Percentiles rank a stretch among this genome's conserved stretches.
phyloP scores from a whole-genome alignment of 179 eudicot species.

The Nepenthes alata region DNA sequence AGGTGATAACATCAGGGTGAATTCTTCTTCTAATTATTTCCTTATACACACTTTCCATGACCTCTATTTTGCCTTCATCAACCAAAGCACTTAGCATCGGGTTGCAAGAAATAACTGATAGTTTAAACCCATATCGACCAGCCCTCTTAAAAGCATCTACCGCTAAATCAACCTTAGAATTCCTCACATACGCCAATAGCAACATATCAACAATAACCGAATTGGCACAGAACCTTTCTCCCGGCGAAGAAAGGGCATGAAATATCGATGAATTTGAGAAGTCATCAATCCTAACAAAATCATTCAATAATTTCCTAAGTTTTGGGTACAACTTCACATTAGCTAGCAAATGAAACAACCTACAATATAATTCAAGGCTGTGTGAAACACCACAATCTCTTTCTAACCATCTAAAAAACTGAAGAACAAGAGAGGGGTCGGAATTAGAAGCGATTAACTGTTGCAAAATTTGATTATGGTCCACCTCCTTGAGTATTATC shows the following conservation, averaged over 20 bases:
- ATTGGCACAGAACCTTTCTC: constrained; percentile 19
- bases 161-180: constrained; percentile 28
- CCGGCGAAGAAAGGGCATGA: constrained; percentile 20
- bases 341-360: constrained; percentile 24
- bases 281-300: constrained; percentile 13
- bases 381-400: constrained; percentile 18
- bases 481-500: constrained; percentile 3
- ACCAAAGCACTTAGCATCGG: constrained; percentile 39
- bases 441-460: constrained; percentile 18
- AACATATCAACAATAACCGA: constrained; percentile 43
- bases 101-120: constrained; percentile 41
- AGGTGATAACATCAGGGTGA: constrained; percentile 33
- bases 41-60: constrained; percentile 36
- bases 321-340: constrained; percentile 25
- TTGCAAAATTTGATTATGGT: constrained; percentile 20
- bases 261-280: constrained; percentile 27
- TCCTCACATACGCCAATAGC: constrained; percentile 27
- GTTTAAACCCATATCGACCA: constrained; percentile 48
- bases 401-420: constrained; percentile 40
- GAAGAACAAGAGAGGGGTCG: constrained; percentile 19
- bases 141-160: constrained; percentile 44
- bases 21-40: constrained; percentile 49
- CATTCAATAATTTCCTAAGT: constrained; percentile 23
- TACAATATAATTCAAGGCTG: constrained; percentile 24
- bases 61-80: constrained; percentile 24